phyloP scores from a whole-genome alignment of 768 basidiomycete genomes.

The Tephrocybe sp. region DNA sequence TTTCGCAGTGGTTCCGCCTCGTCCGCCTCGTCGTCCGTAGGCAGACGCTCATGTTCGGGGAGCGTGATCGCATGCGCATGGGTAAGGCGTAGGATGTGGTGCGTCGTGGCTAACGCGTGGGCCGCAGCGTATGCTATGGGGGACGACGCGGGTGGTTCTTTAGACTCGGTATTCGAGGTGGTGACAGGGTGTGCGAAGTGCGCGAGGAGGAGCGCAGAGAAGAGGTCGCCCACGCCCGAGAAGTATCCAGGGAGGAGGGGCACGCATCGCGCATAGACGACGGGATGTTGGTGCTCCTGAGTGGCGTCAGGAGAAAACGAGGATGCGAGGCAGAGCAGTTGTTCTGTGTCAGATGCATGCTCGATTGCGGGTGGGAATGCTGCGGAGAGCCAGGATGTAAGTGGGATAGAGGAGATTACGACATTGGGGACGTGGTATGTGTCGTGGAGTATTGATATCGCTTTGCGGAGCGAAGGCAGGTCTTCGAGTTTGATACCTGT shows the following conservation, averaged over 20 bases:
- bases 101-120: constrained; percentile 71
- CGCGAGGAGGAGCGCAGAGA: constrained; percentile 87
- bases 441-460: constrained; percentile 75
- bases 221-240: constrained; percentile 95
- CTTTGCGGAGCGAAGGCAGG: constrained; percentile 60
- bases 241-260: constrained; percentile 89
- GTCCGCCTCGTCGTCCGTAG: constrained; percentile 82
- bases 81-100: constrained; percentile 68
- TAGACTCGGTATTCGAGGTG: neutral
- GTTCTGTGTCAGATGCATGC: constrained; percentile 36
- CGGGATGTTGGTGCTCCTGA: constrained; percentile 7
- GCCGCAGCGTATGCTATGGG: constrained; percentile 61
- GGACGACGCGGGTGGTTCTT: constrained; percentile 24
- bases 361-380: constrained; percentile 49
- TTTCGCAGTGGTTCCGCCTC: constrained; percentile 59
- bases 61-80: constrained; percentile 53
- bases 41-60: constrained; percentile 56
- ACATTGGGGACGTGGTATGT: constrained; percentile 79
- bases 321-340: constrained; percentile 84
- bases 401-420: constrained; percentile 88
- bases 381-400: constrained; percentile 58
- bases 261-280: constrained; percentile 70
- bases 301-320: constrained; percentile 32
- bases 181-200: constrained; percentile 42
- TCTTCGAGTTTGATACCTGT: constrained; percentile 74